phyloP scores from a whole-genome alignment of 2,329 filamentous ascomycete genomes.

The Leptographium flavum region DNA sequence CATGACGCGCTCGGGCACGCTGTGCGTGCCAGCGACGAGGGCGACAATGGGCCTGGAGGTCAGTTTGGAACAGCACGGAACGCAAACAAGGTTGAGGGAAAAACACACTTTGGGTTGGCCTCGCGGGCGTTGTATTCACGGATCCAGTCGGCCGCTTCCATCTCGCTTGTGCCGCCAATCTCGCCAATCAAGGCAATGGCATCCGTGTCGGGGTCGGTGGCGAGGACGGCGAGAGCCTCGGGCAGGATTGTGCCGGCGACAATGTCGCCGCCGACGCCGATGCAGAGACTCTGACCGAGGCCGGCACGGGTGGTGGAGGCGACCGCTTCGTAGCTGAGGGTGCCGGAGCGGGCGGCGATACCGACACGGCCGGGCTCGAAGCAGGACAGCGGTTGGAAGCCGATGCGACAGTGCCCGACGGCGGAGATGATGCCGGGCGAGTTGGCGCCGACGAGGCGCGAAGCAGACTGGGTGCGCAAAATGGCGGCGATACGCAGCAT shows the following conservation, averaged over 20 bases:
- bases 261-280: conserved; percentile 66
- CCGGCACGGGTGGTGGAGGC: conserved; percentile 60
- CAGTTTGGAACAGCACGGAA: background rate
- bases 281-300: conserved; percentile 61
- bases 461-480: conserved; percentile 55
- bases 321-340: conserved; percentile 67
- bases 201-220: conserved; percentile 51
- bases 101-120: conserved; percentile 42
- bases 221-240: conserved; percentile 54
- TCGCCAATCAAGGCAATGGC: conserved; percentile 62
- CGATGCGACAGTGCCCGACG: conserved; percentile 58
- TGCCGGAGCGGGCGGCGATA: conserved; percentile 69
- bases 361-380: conserved; percentile 58
- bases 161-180: conserved; percentile 53
- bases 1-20: conserved; percentile 54
- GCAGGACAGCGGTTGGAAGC: conserved; percentile 63
- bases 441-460: conserved; percentile 65
- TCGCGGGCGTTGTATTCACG: conserved; percentile 44
- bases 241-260: conserved; percentile 62
- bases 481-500: conserved; percentile 58
- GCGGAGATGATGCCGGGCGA: conserved; percentile 69
- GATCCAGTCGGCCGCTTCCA: conserved; percentile 63
- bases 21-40: conserved; percentile 51
- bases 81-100: background rate
- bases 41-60: conserved; percentile 52